phyloP scores from a whole-genome alignment of 257 asterid species.

The Agastache rugosa region DNA sequence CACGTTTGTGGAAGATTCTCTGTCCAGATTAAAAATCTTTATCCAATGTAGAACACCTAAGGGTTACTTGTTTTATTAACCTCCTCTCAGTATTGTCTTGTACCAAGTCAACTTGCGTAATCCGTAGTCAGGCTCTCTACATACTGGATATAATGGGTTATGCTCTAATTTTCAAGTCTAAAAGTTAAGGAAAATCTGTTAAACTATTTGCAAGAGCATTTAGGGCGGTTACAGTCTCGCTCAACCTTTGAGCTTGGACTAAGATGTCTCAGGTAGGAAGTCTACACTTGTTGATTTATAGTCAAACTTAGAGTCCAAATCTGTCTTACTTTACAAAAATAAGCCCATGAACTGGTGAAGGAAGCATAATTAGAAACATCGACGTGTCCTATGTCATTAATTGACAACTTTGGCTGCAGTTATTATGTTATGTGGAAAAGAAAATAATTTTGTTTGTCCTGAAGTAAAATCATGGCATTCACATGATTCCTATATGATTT shows the following conservation, averaged over 20 bases:
- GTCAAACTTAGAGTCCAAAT: not conserved
- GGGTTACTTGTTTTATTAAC: not conserved
- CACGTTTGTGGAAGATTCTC: not conserved
- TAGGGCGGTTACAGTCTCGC: constrained; percentile 3
- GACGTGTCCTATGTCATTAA: constrained; percentile 6
- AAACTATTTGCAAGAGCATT: constrained; percentile 3
- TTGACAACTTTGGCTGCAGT: constrained; percentile 14
- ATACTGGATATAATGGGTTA: not conserved
- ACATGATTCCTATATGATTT: not conserved
- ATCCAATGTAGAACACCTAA: constrained; percentile 7
- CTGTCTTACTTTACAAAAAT: constrained; percentile 26
- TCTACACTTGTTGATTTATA: constrained; percentile 16
- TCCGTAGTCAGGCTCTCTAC: not conserved
- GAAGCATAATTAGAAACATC: not conserved
- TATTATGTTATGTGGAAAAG: constrained; percentile 6
- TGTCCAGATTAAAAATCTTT: constrained; percentile 10
- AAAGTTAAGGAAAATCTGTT: not conserved
- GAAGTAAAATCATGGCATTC: constrained; percentile 11
- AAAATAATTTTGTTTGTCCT: constrained; percentile 9
- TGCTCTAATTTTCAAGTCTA: not conserved
- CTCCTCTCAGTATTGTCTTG: constrained; percentile 1
- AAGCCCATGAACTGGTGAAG: not conserved
- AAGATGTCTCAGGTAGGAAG: constrained; percentile 15
- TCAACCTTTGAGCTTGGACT: not conserved
- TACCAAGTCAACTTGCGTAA: constrained; percentile 6